A percentile compares a stretch with the other conserved stretches of the same genome.
Conservation (phyloP, 169 alveolate genomes). For the Plasmodium vivax region DNA sequence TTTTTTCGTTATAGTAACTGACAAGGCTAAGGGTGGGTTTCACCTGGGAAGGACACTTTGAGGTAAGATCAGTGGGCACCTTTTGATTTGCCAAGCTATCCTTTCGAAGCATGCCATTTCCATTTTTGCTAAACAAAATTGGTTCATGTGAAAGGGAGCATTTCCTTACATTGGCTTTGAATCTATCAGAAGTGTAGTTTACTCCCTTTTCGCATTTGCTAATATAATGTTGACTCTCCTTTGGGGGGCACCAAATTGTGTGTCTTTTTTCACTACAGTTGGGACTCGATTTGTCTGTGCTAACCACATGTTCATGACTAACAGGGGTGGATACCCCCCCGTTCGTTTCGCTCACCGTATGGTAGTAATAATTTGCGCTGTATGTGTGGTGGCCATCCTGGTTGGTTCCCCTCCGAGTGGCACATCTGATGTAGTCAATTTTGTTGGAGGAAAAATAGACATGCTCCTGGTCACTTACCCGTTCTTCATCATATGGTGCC, state of each 20-base stretch:
- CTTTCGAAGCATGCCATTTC: background rate
- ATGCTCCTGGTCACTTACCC: background rate
- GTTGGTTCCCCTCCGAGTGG: background rate
- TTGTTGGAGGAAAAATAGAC: constrained; percentile 27
- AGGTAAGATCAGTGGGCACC: background rate
- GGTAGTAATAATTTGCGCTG: background rate
- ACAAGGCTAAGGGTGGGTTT: background rate
- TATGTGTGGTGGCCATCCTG: background rate
- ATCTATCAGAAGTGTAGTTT: background rate
- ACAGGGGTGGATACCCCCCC: background rate
- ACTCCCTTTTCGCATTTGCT: background rate
- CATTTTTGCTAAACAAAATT: background rate
- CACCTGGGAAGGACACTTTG: background rate
- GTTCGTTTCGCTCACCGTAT: background rate
- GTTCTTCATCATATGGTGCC: background rate
- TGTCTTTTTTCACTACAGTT: background rate
- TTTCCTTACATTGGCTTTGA: background rate
- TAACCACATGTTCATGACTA: background rate
- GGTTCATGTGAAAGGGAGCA: background rate
- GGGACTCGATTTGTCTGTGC: background rate
- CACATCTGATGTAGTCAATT: constrained; percentile 21
- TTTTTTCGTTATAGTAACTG: background rate
- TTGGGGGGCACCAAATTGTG: background rate
- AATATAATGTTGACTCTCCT: background rate
- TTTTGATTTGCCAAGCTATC: background rate